A percentile compares a stretch with the other conserved stretches of the same genome.
Conservation (phyloP, 2,329 filamentous ascomycete species). For the Diplodia mutila region DNA sequence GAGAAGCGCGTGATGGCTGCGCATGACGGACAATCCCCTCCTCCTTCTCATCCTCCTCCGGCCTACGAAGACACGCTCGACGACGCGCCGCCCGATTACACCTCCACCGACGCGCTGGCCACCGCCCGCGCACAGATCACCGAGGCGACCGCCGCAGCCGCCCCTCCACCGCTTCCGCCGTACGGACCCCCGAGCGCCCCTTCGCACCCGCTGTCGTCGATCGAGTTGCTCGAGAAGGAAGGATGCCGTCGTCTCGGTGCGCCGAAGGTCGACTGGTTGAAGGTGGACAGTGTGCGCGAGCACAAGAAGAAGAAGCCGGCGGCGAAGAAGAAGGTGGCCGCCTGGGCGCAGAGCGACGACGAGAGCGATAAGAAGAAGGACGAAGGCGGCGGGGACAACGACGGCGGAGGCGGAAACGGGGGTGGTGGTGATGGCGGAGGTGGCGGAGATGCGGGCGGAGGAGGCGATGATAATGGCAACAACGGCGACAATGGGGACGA, state of each 20-base stretch:
- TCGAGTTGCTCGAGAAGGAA: background rate
- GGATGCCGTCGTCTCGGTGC: conserved; percentile 24
- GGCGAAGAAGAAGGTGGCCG: conserved; percentile 32
- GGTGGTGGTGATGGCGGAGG: conserved; percentile 37
- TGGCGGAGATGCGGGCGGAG: conserved; percentile 40
- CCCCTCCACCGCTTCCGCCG: conserved; percentile 5
- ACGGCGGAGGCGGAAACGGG: conserved; percentile 37
- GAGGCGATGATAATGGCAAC: conserved; percentile 35
- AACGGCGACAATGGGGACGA: conserved; percentile 39
- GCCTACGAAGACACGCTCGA: conserved; percentile 49
- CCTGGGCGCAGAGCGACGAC: conserved; percentile 49
- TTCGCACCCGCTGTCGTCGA: conserved; percentile 1
- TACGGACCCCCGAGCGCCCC: conserved; percentile 1
- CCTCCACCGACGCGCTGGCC: conserved; percentile 46
- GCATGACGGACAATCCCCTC: too few relatives aligned
- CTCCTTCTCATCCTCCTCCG: conserved; percentile 36
- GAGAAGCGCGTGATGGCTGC: too few relatives aligned
- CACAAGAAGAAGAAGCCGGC: conserved; percentile 59
- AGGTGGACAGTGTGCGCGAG: conserved; percentile 54
- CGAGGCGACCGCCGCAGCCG: background rate
- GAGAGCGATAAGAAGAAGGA: conserved; percentile 53
- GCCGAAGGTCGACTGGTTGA: conserved; percentile 61
- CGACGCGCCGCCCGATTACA: conserved; percentile 53
- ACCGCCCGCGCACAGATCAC: conserved; percentile 27
- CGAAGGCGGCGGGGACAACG: conserved; percentile 36